Evolutionary conservation across 2,329 filamentous ascomycete genomes (phyloP), one percentile per base, ranked within the genome.

Genomic region (Colletotrichum chlorophyti): DNA sequence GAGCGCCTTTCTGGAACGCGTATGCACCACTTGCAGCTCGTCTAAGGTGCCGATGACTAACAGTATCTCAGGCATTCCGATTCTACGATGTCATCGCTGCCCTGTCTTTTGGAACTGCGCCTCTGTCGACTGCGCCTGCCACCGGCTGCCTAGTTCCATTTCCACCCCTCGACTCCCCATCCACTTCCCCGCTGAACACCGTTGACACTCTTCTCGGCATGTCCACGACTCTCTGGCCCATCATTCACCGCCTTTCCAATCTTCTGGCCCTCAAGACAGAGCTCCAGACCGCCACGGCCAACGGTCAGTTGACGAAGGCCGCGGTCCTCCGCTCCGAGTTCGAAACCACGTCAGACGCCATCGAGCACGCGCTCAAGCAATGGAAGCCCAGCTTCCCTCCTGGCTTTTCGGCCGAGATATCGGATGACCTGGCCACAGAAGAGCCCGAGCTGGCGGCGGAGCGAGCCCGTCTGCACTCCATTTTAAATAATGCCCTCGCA

Each of bases 31-130:
- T 10, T 6, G 24, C 42, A 11, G 50, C 34, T 15, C 9, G 19
- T 23, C 6, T 3, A 7, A 6, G 15, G 3, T 19, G 5, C 14
- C n/a, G 31, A 15, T n/a, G 21, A 4, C 11, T 27, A 14, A 37
- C n/a, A 37, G 21, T 1, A 7, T 11, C 5, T 17, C 52, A 87
- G 84, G 84, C 84, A 2, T 88, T 88, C 64, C 80, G 83, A 6
- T 88, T 87, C 64, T 87, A 88, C 70, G 85, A 88, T 66, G 85
- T 88, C 19, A 87, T 87, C 53, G 81, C 84, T 6, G 84, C 85
- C 1, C 72, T 88, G 26, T 88, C 85, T 0, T 79, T 87, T 47
- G 84, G 83, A 52, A 85, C 82, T 11, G 75, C 83, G 5, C 84
- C 84, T 2, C 74, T 86, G 11, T 82, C 82, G 1, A 77, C 74